These are phyloP conservation scores for Vigna radiata DNA, from an alignment of 306 rosid genomes.

Conservation along the genomic window DNA sequence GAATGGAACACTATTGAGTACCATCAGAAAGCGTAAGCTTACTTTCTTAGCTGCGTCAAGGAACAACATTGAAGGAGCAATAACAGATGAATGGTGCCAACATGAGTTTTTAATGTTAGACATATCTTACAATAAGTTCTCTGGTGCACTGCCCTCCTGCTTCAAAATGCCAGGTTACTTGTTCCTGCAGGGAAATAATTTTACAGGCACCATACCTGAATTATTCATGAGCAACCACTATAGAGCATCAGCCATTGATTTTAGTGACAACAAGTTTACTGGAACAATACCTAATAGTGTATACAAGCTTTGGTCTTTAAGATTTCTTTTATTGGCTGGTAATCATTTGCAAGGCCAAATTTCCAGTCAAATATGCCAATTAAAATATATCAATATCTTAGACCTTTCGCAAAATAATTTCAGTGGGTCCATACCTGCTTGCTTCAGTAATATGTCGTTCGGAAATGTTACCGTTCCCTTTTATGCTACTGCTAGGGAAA, in stretches of 20 bases:
- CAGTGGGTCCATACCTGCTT: slow-evolving; percentile 18
- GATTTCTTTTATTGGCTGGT: background rate
- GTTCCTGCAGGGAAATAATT: slow-evolving; percentile 18
- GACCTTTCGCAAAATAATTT: slow-evolving; percentile 28
- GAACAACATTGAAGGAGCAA: slow-evolving; percentile 28
- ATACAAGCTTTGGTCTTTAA: background rate
- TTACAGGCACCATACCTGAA: slow-evolving; percentile 13
- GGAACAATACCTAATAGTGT: slow-evolving; percentile 14
- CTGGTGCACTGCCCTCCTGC: slow-evolving; percentile 25
- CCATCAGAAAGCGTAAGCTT: background rate
- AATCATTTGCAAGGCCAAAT: slow-evolving; percentile 20
- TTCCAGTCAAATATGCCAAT: background rate
- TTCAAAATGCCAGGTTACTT: background rate
- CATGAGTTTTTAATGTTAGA: background rate
- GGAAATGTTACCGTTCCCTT: background rate
- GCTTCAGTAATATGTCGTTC: background rate
- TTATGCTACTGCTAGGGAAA: background rate
- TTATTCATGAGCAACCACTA: background rate
- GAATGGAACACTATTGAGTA: background rate
- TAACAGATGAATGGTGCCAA: background rate
- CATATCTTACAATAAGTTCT: slow-evolving; percentile 28
- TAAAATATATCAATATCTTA: background rate
- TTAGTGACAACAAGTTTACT: slow-evolving; percentile 15
- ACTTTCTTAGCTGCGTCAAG: background rate
- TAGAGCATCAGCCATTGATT: rapidly evolving